phyloP scores from a whole-genome alignment of 2,329 filamentous ascomycete genomes.

The Alternaria brassicae region DNA sequence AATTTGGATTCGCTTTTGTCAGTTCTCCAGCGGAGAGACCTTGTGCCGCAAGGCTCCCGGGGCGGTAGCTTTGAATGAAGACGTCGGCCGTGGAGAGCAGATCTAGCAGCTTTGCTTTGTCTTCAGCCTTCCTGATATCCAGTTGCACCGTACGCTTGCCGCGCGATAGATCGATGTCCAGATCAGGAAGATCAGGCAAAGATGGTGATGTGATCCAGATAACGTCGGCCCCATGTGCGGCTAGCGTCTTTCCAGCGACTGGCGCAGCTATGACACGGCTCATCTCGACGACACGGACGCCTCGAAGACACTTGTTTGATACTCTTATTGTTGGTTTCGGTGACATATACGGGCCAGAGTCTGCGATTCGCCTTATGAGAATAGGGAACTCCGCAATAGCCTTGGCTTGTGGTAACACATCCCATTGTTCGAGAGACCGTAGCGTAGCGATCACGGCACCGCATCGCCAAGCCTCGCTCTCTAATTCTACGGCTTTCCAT shows the following conservation, averaged over 20 bases:
- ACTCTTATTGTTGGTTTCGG: neutral
- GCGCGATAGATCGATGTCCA: conserved; percentile 55
- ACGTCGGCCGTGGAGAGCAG: conserved; percentile 61
- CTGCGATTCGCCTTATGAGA: conserved; percentile 47
- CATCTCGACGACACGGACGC: conserved; percentile 53
- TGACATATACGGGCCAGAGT: conserved; percentile 20
- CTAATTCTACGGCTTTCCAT: conserved; percentile 59
- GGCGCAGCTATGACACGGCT: conserved; percentile 57
- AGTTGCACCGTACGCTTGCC: conserved; percentile 59
- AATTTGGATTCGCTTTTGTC: conserved; percentile 49
- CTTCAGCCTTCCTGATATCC: conserved; percentile 55
- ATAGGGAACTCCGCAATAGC: conserved; percentile 59
- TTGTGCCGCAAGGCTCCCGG: conserved; percentile 55
- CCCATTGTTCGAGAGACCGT: conserved; percentile 61
- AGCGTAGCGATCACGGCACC: conserved; percentile 59
- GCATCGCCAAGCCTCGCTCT: conserved; percentile 52
- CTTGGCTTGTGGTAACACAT: conserved; percentile 56
- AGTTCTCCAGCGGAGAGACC: conserved; percentile 54
- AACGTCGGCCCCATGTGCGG: conserved; percentile 57
- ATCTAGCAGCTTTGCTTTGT: conserved; percentile 50
- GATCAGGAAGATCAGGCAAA: conserved; percentile 51
- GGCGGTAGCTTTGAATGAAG: conserved; percentile 62
- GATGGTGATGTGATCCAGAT: conserved; percentile 56
- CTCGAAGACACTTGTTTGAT: conserved; percentile 46
- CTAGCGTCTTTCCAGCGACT: conserved; percentile 52